phyloP scores from a whole-genome alignment of 2,329 filamentous ascomycete species.

The Talaromyces marneffei region DNA sequence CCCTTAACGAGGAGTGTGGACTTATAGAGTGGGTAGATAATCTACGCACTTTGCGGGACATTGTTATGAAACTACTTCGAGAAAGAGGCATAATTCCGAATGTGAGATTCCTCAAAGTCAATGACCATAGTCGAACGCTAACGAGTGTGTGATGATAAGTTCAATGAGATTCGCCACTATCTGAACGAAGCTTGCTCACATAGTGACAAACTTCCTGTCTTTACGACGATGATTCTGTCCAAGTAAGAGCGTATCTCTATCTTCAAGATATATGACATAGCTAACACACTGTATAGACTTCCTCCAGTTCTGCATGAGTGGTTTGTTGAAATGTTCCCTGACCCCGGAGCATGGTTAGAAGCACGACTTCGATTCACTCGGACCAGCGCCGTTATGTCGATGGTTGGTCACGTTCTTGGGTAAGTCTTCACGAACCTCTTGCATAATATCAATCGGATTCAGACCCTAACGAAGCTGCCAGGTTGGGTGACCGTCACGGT shows the following conservation, averaged over 20 bases:
- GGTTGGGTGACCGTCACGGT: conserved; percentile 87
- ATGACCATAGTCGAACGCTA: neutral
- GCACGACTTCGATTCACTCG: conserved; percentile 85
- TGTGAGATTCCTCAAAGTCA: conserved; percentile 24
- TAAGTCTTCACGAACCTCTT: conserved; percentile 22
- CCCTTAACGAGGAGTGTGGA: conserved; percentile 93
- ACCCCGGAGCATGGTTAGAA: conserved; percentile 85
- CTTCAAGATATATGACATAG: neutral
- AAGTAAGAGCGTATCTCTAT: conserved; percentile 26
- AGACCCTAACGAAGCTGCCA: conserved; percentile 17
- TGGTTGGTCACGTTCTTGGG: conserved; percentile 90
- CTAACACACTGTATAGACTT: conserved; percentile 49
- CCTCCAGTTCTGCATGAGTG: conserved; percentile 82
- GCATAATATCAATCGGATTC: neutral
- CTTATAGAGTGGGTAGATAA: conserved; percentile 99
- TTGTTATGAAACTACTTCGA: conserved; percentile 72
- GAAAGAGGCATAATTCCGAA: conserved; percentile 61
- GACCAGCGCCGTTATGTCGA: conserved; percentile 98
- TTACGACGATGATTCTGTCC: conserved; percentile 58
- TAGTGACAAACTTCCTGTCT: conserved; percentile 61
- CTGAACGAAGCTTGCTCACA: conserved; percentile 61
- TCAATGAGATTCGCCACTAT: conserved; percentile 55
- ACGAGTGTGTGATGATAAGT: conserved; percentile 47
- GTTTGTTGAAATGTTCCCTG: conserved; percentile 93
- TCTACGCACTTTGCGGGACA: conserved; percentile 87